phyloP scores from a whole-genome alignment of 1,284 basidiomycete species.

The Cystobasidium sp. region DNA sequence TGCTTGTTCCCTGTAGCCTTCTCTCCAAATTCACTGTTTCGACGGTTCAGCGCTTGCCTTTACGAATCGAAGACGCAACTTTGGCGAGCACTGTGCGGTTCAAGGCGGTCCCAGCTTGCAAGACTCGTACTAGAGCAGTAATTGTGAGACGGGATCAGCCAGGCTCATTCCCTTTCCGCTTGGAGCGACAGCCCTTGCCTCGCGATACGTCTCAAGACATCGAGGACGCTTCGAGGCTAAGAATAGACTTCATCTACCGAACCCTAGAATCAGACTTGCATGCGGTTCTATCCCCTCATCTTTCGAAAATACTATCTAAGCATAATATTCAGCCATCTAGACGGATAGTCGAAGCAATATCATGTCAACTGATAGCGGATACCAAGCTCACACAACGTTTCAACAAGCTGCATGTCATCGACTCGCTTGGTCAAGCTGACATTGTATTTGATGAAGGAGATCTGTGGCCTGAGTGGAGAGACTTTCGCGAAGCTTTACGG shows the following conservation, averaged over 20 bases:
- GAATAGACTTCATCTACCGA: conserved; percentile 60
- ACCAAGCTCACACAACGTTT: not conserved
- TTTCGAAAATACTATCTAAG: not conserved
- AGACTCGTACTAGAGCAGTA: not conserved
- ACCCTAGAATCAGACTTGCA: conserved; percentile 61
- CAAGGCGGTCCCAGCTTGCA: not conserved
- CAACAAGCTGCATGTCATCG: not conserved
- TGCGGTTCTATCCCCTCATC: not conserved
- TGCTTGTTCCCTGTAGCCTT: conserved; percentile 24
- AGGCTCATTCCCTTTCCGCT: conserved; percentile 26
- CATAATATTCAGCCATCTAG: not conserved
- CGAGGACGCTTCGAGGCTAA: not conserved
- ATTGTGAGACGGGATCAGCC: conserved; percentile 9
- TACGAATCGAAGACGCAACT: conserved; percentile 32
- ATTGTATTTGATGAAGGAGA: not conserved
- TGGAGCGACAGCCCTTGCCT: not conserved
- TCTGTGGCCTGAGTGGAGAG: conserved; percentile 9
- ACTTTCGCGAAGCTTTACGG: conserved; percentile 30
- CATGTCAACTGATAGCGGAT: not conserved
- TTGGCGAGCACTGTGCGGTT: conserved; percentile 29
- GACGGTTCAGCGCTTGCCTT: conserved; percentile 29
- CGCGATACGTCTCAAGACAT: not conserved
- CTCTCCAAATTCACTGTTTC: conserved; percentile 41
- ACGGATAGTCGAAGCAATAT: conserved; percentile 7
- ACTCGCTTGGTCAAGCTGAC: conserved; percentile 5